phyloP scores from a whole-genome alignment of 108 stramenopile species.

The Epithemia pelagica region DNA sequence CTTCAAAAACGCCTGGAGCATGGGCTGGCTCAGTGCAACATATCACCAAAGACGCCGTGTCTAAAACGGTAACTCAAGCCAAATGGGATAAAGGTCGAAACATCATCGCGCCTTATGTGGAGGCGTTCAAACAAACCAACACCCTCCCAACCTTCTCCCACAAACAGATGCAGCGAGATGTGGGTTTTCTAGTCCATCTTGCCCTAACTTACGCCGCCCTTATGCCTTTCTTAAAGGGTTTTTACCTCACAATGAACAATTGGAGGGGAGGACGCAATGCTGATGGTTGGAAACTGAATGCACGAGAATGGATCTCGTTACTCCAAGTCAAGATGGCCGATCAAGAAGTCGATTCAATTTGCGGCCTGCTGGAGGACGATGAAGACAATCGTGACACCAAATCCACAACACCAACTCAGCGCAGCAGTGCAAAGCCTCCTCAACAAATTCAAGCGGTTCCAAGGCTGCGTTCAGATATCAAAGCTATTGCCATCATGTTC shows the following conservation, averaged over 20 bases:
- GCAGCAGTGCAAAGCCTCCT: background rate
- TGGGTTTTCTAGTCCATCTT: background rate
- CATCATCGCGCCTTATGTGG: no score
- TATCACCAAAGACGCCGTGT: background rate
- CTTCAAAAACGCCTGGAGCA: no score
- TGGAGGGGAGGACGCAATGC: background rate
- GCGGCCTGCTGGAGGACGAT: background rate
- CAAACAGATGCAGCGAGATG: background rate
- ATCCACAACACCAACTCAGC: no score
- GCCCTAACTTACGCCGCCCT: background rate
- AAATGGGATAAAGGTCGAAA: no score
- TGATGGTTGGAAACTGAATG: background rate
- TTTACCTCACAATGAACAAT: background rate
- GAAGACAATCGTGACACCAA: background rate
- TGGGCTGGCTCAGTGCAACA: background rate
- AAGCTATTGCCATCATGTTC: background rate
- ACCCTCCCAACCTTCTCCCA: background rate
- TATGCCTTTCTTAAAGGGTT: background rate
- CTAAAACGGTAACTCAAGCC: no score
- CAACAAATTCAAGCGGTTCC: background rate
- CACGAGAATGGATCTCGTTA: background rate
- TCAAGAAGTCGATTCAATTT: no score
- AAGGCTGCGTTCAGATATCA: background rate
- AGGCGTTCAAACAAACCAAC: no score
- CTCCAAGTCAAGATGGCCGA: background rate